Evolutionary conservation across 192 early-diverging fungal species (phyloP).

Genomic region (Neocallimastix lanati): DNA sequence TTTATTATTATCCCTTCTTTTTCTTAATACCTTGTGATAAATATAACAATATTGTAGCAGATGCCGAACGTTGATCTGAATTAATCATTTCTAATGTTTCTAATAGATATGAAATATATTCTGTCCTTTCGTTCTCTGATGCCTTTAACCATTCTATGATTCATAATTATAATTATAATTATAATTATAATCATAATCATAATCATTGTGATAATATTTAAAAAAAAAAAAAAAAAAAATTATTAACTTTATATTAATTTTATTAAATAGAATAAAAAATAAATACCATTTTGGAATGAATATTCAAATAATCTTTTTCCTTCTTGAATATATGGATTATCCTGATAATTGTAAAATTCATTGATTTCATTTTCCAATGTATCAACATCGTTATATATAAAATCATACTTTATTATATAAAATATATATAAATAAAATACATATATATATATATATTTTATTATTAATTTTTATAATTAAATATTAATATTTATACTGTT

Average conservation of each 20-base stretch:
- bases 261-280: too few species aligned
- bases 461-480: neutral
- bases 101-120: slow-evolving; percentile 27
- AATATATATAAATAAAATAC: too few species aligned
- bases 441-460: too few species aligned
- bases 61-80: slow-evolving; percentile 18
- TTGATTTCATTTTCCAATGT: slow-evolving; percentile 25
- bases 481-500: too few species aligned
- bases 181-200: too few species aligned
- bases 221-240: too few species aligned
- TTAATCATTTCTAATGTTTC: slow-evolving; percentile 35
- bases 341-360: slow-evolving; percentile 34
- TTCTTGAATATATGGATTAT: slow-evolving; percentile 19
- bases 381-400: slow-evolving; percentile 30
- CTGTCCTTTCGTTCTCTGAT: slow-evolving; percentile 9
- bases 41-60: slow-evolving; percentile 37
- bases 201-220: too few species aligned
- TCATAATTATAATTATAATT: too few species aligned
- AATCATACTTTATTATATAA: slow-evolving; percentile 9
- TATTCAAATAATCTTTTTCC: slow-evolving; percentile 17
- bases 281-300: slow-evolving; percentile 14
- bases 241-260: too few species aligned
- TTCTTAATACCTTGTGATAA: slow-evolving; percentile 53
- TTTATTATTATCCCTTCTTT: too few species aligned
- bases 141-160: slow-evolving; percentile 18